Conservation (phyloP, 139 green algal genomes). For the Chlamydomonas sp. region DNA sequence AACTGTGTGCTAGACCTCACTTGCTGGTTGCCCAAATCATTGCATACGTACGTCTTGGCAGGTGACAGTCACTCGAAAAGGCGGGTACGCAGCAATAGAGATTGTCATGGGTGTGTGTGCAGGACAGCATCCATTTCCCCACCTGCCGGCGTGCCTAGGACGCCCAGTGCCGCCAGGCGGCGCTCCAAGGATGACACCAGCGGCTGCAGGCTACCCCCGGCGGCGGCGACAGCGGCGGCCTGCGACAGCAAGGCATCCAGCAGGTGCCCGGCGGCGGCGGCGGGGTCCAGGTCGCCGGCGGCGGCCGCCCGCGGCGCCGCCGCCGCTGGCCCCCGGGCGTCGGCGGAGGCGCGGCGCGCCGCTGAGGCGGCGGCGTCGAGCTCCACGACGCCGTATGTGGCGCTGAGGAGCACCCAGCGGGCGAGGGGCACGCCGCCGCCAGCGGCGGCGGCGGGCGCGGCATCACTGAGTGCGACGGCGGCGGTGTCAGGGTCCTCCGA, state of each 20-base stretch:
- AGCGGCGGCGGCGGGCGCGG: background rate
- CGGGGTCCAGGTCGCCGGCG: background rate
- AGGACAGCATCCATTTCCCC: background rate
- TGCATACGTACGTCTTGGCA: too few species aligned
- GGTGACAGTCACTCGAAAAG: too few species aligned
- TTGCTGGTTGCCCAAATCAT: too few species aligned
- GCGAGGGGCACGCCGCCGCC: background rate
- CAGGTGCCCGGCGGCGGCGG: constrained; percentile 7
- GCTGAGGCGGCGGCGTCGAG: constrained; percentile 5
- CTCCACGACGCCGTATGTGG: constrained; percentile 54
- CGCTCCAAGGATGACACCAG: constrained; percentile 36
- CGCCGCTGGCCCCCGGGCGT: background rate
- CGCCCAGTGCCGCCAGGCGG: constrained; percentile 40
- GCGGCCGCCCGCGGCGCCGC: background rate
- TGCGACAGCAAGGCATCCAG: constrained; percentile 26
- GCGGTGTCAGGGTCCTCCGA: constrained; percentile 43
- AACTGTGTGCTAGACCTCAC: too few species aligned
- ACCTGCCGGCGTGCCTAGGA: background rate
- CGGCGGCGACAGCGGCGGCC: constrained; percentile 21
- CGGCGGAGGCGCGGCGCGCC: background rate
- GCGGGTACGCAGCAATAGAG: too few species aligned
- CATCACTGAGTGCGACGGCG: constrained; percentile 4
- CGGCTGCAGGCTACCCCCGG: constrained; percentile 35
- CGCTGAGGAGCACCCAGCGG: constrained; percentile 43
- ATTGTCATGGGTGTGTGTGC: too few species aligned